Percentiles rank a stretch among this genome's conserved stretches.
Evolutionary conservation across 2,329 filamentous ascomycete species (phyloP).

Genomic region (Didymella pomorum): DNA sequence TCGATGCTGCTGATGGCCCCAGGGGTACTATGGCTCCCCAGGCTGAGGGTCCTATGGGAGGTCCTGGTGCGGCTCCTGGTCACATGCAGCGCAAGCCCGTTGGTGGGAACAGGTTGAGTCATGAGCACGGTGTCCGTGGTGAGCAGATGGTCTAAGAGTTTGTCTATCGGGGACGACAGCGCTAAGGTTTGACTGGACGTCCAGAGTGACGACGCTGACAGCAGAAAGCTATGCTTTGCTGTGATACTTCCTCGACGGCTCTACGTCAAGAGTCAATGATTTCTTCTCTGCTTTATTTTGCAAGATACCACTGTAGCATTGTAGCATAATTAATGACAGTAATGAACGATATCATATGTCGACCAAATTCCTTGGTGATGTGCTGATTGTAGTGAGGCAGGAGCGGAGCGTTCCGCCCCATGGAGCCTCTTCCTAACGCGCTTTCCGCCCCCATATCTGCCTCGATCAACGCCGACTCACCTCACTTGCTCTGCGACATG

Average conservation of each 20-base stretch:
- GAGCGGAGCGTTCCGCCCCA: not conserved
- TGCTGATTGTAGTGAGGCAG: not conserved
- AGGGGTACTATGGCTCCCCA: conserved; percentile 45
- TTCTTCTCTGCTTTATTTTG: not conserved
- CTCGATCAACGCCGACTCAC: not conserved
- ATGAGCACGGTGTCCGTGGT: conserved; percentile 24
- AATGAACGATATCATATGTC: not conserved
- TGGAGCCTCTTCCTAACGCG: not conserved
- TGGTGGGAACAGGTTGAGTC: conserved; percentile 28
- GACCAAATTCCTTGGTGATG: not conserved
- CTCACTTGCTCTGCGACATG: not conserved
- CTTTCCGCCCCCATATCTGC: not conserved
- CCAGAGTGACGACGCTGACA: not conserved
- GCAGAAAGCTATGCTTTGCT: not conserved
- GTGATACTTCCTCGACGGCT: not conserved
- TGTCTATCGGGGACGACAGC: not conserved
- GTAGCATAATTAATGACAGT: conserved; percentile 1
- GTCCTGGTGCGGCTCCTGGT: conserved; percentile 28
- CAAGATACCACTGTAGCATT: conserved; percentile 18
- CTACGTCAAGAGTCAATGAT: not conserved
- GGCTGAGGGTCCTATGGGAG: conserved; percentile 38
- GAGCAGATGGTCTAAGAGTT: conserved; percentile 40
- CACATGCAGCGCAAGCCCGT: conserved; percentile 45
- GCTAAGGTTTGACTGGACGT: not conserved
- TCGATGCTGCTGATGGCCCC: conserved; percentile 53